A percentile compares a stretch with the other conserved stretches of the same genome.
These are phyloP conservation scores for Hordeum pubiflorum DNA, from an alignment of 202 grass and related monocot species.

Conservation along the genomic window DNA sequence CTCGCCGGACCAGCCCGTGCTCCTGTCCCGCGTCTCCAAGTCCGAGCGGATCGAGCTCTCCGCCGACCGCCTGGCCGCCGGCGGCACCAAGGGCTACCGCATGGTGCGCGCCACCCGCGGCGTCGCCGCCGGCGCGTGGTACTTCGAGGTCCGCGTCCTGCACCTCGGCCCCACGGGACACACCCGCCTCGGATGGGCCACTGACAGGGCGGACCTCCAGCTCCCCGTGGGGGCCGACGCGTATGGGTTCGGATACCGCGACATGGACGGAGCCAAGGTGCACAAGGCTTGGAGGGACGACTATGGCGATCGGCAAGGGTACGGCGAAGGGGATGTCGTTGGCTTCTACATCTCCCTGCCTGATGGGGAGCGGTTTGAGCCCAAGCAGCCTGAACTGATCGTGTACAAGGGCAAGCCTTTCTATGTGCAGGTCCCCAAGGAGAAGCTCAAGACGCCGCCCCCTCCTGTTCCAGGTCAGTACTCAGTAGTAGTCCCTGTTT, in stretches of 20 bases:
- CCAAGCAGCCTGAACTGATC: conserved; percentile 50
- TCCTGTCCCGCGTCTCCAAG: conserved; percentile 73
- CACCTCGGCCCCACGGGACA: conserved; percentile 55
- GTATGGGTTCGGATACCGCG: conserved; percentile 60
- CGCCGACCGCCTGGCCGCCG: conserved; percentile 56
- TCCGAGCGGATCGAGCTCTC: conserved; percentile 55
- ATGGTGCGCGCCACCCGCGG: conserved; percentile 75
- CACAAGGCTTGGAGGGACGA: too few species aligned
- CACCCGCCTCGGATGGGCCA: conserved; percentile 62
- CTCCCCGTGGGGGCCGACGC: conserved; percentile 59
- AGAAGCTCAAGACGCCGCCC: conserved; percentile 37
- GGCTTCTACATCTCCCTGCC: conserved; percentile 75
- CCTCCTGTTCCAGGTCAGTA: conserved; percentile 59
- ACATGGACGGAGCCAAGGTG: conserved; percentile 64
- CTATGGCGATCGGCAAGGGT: conserved; percentile 50
- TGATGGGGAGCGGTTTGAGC: conserved; percentile 49
- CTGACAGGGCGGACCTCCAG: too few species aligned
- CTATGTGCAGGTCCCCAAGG: conserved; percentile 41
- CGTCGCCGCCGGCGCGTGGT: conserved; percentile 46
- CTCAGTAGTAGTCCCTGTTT: too few species aligned
- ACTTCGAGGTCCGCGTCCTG: conserved; percentile 46
- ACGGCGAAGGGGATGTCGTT: conserved; percentile 52
- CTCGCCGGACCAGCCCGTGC: conserved; percentile 42
- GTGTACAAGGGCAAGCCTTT: conserved; percentile 56
- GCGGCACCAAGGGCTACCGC: conserved; percentile 65